phyloP scores from a whole-genome alignment of 345 rosid species.

The Noccaea bulbosa region DNA sequence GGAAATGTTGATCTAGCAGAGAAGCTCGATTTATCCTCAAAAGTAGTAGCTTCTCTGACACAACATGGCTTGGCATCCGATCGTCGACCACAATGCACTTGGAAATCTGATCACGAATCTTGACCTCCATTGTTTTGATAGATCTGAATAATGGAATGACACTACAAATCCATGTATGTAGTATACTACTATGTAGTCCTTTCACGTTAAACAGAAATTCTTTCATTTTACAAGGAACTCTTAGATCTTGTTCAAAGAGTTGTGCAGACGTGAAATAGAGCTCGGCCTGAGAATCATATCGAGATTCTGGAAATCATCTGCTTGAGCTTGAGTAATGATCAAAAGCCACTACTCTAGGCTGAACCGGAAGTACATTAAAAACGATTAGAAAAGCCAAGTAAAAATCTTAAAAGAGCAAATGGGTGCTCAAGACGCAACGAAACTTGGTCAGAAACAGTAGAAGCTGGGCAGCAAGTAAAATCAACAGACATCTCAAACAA shows the following conservation, averaged over 20 bases:
- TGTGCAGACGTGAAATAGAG: too few species aligned
- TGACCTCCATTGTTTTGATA: too few species aligned
- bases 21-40: conserved; percentile 2
- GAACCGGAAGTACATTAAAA: background rate
- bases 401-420: background rate
- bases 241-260: too few species aligned
- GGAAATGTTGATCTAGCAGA: background rate
- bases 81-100: background rate
- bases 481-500: background rate
- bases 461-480: background rate
- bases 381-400: background rate
- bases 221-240: too few species aligned
- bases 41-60: conserved; percentile 9
- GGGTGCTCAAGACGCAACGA: background rate
- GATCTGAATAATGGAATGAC: too few species aligned
- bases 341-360: background rate
- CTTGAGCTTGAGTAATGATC: too few species aligned
- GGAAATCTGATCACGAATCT: too few species aligned
- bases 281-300: too few species aligned
- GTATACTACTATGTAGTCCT: too few species aligned
- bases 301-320: too few species aligned
- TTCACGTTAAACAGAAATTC: too few species aligned
- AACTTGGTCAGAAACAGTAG: background rate
- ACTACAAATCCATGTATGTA: too few species aligned
- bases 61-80: background rate